A percentile compares a stretch with the other conserved stretches of the same genome.
These are phyloP conservation scores for Cyberlindnera galapagoensis DNA, from an alignment of 805 yeast genomes.

Conservation along the genomic window DNA sequence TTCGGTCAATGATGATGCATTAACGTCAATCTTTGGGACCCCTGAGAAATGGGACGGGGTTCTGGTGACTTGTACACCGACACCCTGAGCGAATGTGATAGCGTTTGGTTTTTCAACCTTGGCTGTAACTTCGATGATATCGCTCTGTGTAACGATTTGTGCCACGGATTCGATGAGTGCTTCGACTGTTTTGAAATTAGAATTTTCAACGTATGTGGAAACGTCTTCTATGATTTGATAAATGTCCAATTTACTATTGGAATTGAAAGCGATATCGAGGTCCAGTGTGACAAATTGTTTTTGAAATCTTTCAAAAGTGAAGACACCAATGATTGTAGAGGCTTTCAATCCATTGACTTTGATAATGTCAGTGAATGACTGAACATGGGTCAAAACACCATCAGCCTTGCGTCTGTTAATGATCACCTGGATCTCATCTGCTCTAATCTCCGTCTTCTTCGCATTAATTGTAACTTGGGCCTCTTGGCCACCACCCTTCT, in stretches of 20 bases:
- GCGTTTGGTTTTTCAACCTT: slow-evolving; percentile 85
- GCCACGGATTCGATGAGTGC: slow-evolving; percentile 77
- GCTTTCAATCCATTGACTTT: slow-evolving; percentile 47
- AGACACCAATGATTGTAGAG: slow-evolving; percentile 85
- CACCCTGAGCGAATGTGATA: slow-evolving; percentile 77
- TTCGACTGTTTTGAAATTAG: slow-evolving; percentile 88
- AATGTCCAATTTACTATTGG: slow-evolving; percentile 22
- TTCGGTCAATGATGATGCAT: background rate
- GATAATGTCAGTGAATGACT: slow-evolving; percentile 19
- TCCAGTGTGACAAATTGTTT: slow-evolving; percentile 70
- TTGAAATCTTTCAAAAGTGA: slow-evolving; percentile 79
- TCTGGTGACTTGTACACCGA: slow-evolving; percentile 73
- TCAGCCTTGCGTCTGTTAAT: slow-evolving; percentile 27
- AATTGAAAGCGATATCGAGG: slow-evolving; percentile 35
- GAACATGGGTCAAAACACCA: slow-evolving; percentile 10
- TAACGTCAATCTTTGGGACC: slow-evolving; percentile 14
- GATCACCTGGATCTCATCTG: slow-evolving; percentile 40
- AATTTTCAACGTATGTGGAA: slow-evolving; percentile 57
- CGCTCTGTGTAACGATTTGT: slow-evolving; percentile 39
- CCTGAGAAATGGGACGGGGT: slow-evolving; percentile 33
- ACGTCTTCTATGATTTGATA: slow-evolving; percentile 44
- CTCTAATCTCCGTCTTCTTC: slow-evolving; percentile 53
- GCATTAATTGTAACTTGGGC: slow-evolving; percentile 37
- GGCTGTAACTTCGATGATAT: slow-evolving; percentile 40
- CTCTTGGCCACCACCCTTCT: slow-evolving; percentile 41